Conservation (phyloP, 441 rosid species). For the Adansonia madagascariensis region DNA sequence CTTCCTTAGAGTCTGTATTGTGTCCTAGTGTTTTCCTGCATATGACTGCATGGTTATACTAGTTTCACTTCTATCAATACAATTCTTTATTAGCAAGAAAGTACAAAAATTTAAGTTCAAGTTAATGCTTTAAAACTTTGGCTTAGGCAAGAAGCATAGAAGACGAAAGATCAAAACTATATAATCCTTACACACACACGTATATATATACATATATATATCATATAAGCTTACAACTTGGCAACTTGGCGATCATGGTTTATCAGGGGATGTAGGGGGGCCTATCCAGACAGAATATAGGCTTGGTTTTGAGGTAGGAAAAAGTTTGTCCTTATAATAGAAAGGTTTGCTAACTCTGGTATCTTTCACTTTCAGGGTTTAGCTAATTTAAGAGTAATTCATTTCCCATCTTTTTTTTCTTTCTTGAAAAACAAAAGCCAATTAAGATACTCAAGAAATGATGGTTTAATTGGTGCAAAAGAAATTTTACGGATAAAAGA, state of each 20-base stretch:
- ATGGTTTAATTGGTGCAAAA: background rate
- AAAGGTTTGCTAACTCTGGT: background rate
- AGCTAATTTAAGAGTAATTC: conserved; percentile 22
- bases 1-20: too few species aligned
- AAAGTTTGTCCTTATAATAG: background rate
- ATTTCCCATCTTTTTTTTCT: background rate
- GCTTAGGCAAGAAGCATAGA: conserved; percentile 25
- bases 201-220: background rate
- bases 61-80: too few species aligned
- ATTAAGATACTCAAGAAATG: background rate
- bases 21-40: too few species aligned
- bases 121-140: conserved; percentile 22
- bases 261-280: background rate
- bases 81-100: too few species aligned
- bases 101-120: too few species aligned
- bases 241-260: conserved; percentile 6
- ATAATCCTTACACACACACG: background rate
- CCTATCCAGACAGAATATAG: conserved; percentile 8
- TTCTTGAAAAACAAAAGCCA: background rate
- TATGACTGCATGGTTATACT: too few species aligned
- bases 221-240: background rate
- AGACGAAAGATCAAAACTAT: conserved; percentile 1
- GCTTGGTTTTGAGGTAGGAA: background rate
- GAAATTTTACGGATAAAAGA: background rate
- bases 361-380: conserved; percentile 22